Evolutionary conservation across 495 filamentous ascomycete species (phyloP).

Genomic region (Aspergillus sclerotiicarbonarius): DNA sequence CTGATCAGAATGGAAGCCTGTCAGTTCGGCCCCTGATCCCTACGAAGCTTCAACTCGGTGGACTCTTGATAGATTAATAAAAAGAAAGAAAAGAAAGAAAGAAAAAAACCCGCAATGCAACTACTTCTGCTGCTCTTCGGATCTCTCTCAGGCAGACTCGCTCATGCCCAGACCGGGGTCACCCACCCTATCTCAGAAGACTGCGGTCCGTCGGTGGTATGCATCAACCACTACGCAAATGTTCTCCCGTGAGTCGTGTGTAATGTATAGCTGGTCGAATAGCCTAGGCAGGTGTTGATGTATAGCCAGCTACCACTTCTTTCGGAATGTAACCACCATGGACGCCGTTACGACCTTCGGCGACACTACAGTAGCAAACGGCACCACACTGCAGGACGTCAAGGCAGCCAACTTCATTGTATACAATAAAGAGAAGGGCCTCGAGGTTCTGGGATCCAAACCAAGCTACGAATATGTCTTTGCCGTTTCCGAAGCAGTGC

Average conservation of each 20-base stretch:
- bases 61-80: neutral
- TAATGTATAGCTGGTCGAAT: neutral
- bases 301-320: conserved; percentile 27
- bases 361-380: conserved; percentile 27
- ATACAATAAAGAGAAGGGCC: conserved; percentile 32
- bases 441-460: conserved; percentile 33
- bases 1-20: neutral
- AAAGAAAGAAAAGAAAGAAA: too few relatives aligned
- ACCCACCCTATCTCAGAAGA: conserved; percentile 11
- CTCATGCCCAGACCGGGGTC: conserved; percentile 13
- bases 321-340: conserved; percentile 19
- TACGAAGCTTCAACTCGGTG: neutral
- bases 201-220: conserved; percentile 23
- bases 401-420: conserved; percentile 34
- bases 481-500: conserved; percentile 28
- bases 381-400: conserved; percentile 25
- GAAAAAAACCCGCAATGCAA: neutral
- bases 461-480: conserved; percentile 31
- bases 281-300: conserved; percentile 9
- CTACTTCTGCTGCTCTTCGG: neutral
- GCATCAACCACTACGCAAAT: conserved; percentile 27
- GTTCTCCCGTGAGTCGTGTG: conserved; percentile 15
- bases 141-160: neutral
- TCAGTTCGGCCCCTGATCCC: neutral
- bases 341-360: conserved; percentile 15